Conservation (phyloP, 805 yeast species). For the Wickerhamiella sergipiensis region DNA sequence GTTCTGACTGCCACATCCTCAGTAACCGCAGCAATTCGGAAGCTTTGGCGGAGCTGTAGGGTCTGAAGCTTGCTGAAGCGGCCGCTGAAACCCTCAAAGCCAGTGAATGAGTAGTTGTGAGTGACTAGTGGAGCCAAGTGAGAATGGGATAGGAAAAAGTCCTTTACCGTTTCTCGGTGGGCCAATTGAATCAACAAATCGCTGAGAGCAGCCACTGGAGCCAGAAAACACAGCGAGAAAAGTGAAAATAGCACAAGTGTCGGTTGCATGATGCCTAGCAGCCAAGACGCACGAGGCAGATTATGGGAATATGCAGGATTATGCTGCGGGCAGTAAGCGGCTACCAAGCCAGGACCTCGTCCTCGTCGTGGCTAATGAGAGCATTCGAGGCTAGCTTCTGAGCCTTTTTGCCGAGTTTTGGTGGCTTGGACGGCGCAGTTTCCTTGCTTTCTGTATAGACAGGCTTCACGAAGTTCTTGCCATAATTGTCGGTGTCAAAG, state of each 20-base stretch:
- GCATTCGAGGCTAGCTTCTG: background rate
- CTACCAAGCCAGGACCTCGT: constrained; percentile 2
- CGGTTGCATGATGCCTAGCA: background rate
- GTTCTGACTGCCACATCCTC: constrained; percentile 43
- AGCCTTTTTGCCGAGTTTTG: background rate
- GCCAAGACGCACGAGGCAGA: background rate
- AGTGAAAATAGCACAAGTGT: background rate
- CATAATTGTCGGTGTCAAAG: background rate
- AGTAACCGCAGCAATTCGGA: constrained; percentile 44
- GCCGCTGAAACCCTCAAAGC: constrained; percentile 3
- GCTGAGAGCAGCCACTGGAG: background rate
- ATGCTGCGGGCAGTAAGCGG: background rate
- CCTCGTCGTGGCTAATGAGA: background rate
- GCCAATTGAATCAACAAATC: background rate
- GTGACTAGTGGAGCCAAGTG: constrained; percentile 13
- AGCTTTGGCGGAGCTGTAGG: constrained; percentile 12
- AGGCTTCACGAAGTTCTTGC: constrained; percentile 1
- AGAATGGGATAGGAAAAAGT: background rate
- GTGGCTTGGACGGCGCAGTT: background rate
- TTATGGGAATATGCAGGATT: background rate
- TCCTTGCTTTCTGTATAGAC: background rate
- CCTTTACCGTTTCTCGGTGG: background rate
- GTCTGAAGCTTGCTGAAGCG: constrained; percentile 28
- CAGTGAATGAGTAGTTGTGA: constrained; percentile 2
- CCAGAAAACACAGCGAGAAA: background rate